Evolutionary conservation across 768 basidiomycete genomes (phyloP), one percentile per base, ranked within the genome.

Genomic region (Tephrocybe sp.): DNA sequence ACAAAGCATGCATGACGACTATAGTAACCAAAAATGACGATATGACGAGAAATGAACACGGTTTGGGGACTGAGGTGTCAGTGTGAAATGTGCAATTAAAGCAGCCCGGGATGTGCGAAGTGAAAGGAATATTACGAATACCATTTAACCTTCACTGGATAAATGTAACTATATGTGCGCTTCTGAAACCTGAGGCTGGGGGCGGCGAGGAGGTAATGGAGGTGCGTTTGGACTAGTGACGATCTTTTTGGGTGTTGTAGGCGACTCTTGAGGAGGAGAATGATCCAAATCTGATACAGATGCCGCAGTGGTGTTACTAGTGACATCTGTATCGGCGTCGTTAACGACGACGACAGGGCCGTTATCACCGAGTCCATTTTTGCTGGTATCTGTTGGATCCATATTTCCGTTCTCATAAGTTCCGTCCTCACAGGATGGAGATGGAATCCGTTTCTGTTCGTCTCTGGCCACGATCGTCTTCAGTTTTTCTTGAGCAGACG

Each of bases 381-480:
- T 30, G 54, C 44, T 36, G 19, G 39, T 45, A 30, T 39, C 45
- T 32, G 46, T n/a, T 20, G 44, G 13, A 2, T 35, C 42, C 20
- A 30, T 20, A 31, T 16, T 13, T 19, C 39, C 39, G 39, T 34
- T 49, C 14, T 45, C 57, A 32, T 36, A 49, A 14, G 26, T 7
- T 26, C 26, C 26, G 26, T 26, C 48, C 32, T 58, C 57, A 11
- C 49, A 39, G 4, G 53, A 52, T 22, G 49, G 45, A 30, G 19
- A 6, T 4, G 14, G 39, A 49, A 30, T 26, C 7, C 65, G 56
- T 45, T 63, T 67, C 48, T 57, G 66, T 45, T 73, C 71, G 54
- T 80, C 78, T 54, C 68, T 74, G 9, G 69, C 65, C 23, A 68
- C 83, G 47, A 87, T 84, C 35, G 72, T 74, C 67, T 84, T 79